These are phyloP conservation scores for Bathelium albidoporum DNA, from an alignment of 495 filamentous ascomycete genomes.

Conservation along the genomic window DNA sequence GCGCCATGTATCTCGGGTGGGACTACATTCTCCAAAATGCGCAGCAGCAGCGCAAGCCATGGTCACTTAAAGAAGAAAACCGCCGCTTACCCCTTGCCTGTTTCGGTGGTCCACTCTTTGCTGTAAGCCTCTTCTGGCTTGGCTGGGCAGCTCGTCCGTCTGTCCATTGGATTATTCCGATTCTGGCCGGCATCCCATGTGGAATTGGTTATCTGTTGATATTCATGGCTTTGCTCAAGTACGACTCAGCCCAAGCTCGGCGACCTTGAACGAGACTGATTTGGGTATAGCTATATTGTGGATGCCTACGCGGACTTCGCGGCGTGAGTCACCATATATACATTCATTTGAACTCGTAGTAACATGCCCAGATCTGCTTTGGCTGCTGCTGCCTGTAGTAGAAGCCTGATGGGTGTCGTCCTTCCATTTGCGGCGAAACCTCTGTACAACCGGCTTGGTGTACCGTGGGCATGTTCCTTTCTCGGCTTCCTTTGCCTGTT, in stretches of 20 bases:
- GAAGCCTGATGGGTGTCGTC: constrained; percentile 53
- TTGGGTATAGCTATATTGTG: constrained; percentile 26
- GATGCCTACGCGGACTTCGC: constrained; percentile 69
- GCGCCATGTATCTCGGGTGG: constrained; percentile 42
- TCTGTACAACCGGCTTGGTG: constrained; percentile 30
- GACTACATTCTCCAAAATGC: constrained; percentile 42
- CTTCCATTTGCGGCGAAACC: constrained; percentile 40
- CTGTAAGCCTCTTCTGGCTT: constrained; percentile 59
- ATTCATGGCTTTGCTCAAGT: constrained; percentile 63
- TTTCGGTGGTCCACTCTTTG: constrained; percentile 53
- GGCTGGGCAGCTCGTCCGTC: constrained; percentile 50
- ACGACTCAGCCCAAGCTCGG: constrained; percentile 34
- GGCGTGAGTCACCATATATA: constrained; percentile 33
- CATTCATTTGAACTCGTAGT: not conserved
- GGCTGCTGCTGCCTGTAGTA: constrained; percentile 50
- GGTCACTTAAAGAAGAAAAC: constrained; percentile 46
- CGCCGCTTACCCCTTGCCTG: constrained; percentile 58
- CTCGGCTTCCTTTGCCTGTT: constrained; percentile 28
- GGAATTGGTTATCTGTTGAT: constrained; percentile 57
- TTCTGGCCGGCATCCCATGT: constrained; percentile 55
- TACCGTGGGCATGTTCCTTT: constrained; percentile 32
- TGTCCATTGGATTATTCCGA: constrained; percentile 55
- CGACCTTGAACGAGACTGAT: not conserved
- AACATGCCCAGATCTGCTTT: constrained; percentile 34
- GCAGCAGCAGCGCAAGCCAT: constrained; percentile 28